Conservation (phyloP, 1,284 basidiomycete species). For the Cutaneotrichosporon dermatis region DNA sequence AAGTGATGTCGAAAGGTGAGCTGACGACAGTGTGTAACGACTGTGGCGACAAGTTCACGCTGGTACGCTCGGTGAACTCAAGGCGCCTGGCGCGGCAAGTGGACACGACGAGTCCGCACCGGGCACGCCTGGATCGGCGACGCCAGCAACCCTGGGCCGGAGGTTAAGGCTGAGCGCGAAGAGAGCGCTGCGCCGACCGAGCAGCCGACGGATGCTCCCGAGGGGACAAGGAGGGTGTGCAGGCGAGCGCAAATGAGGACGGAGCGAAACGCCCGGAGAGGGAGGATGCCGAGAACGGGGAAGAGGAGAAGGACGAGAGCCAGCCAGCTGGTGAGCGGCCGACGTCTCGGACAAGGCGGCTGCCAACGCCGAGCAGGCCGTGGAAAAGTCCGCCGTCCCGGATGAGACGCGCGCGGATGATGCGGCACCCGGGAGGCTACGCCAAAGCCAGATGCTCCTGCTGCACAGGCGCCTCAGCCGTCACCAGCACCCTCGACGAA, state of each 20-base stretch:
- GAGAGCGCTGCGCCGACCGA: not conserved
- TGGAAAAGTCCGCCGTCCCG: too few species aligned
- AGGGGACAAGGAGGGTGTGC: too few species aligned
- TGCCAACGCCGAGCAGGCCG: too few species aligned
- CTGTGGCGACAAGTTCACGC: conserved; percentile 40
- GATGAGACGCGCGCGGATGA: too few species aligned
- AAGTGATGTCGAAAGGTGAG: not conserved
- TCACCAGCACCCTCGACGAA: too few species aligned
- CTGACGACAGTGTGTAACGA: conserved; percentile 37
- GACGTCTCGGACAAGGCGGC: too few species aligned
- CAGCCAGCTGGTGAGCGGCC: too few species aligned
- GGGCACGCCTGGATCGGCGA: not conserved
- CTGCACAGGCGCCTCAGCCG: too few species aligned
- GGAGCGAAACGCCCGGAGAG: not conserved
- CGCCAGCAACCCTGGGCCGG: not conserved
- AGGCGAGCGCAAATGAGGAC: not conserved
- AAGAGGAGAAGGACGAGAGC: conserved; percentile 45
- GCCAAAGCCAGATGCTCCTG: too few species aligned
- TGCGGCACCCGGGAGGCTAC: too few species aligned
- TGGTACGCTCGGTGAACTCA: conserved; percentile 34
- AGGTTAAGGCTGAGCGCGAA: conserved; percentile 1
- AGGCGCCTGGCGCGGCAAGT: conserved; percentile 32
- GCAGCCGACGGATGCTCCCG: too few species aligned
- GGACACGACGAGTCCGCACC: not conserved
- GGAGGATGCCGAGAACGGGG: not conserved